Percentiles rank a stretch among this genome's conserved stretches.
Evolutionary conservation across 2,329 filamentous ascomycete genomes (phyloP).

Genomic region (Nakataea oryzae): DNA sequence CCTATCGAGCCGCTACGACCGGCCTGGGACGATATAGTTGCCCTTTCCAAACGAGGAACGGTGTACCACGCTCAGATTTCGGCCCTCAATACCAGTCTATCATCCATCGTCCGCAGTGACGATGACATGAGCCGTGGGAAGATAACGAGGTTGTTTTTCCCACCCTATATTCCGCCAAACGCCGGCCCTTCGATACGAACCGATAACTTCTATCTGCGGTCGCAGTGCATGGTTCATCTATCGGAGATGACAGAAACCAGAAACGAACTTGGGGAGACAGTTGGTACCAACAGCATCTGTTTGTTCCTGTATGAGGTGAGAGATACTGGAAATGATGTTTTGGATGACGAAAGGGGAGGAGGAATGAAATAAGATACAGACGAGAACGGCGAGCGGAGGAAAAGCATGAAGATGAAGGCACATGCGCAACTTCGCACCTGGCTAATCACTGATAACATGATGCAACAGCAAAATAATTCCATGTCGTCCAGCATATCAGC

Average conservation of each 20-base stretch:
- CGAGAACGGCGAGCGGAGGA: too few species aligned
- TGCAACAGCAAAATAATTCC: constrained; percentile 23
- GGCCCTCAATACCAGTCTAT: constrained; percentile 32
- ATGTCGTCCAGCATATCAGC: constrained; percentile 5
- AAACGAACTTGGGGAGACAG: constrained; percentile 11
- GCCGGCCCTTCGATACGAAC: constrained; percentile 21
- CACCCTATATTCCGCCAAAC: constrained; percentile 26
- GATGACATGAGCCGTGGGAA: constrained; percentile 13
- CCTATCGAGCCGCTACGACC: constrained; percentile 30
- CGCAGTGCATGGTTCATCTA: constrained; percentile 33
- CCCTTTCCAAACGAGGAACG: constrained; percentile 25
- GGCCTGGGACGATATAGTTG: constrained; percentile 38
- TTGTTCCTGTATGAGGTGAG: constrained; percentile 44
- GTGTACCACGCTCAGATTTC: constrained; percentile 30
- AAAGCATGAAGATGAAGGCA: background rate
- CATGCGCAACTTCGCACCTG: background rate
- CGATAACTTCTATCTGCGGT: constrained; percentile 28
- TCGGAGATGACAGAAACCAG: constrained; percentile 18
- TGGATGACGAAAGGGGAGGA: background rate
- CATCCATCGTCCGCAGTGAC: constrained; percentile 17
- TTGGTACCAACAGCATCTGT: constrained; percentile 28
- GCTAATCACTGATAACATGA: constrained; percentile 1
- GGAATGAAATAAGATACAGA: background rate
- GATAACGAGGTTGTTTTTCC: constrained; percentile 25
- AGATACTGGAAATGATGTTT: background rate